Percentiles rank a stretch among this genome's conserved stretches.
Evolutionary conservation across 2,329 filamentous ascomycete genomes (phyloP).

Genomic region (Fusarium multiceps): DNA sequence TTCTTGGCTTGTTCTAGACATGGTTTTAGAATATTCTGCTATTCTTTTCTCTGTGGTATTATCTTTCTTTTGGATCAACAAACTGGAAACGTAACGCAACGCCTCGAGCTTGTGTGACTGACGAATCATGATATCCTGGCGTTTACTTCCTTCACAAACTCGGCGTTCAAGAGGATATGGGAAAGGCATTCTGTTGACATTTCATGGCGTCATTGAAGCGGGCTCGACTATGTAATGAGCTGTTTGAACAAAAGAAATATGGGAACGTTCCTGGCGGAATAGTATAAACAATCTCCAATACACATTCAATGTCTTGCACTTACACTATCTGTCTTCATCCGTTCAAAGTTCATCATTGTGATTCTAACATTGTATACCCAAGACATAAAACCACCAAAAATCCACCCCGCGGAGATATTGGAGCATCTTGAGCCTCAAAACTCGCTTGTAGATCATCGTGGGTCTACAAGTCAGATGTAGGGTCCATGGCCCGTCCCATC

Average conservation of each 20-base stretch:
- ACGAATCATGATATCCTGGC: constrained; percentile 46
- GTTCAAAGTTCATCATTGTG: neutral
- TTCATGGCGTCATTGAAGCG: constrained; percentile 32
- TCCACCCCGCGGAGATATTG: neutral
- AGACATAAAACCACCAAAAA: neutral
- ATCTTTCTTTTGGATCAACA: constrained; percentile 25
- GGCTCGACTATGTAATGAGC: constrained; percentile 23
- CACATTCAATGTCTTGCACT: constrained; percentile 34
- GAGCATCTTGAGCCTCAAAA: neutral
- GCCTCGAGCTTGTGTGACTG: constrained; percentile 40
- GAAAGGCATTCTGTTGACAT: constrained; percentile 15
- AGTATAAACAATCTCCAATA: constrained; percentile 44
- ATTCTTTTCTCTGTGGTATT: constrained; percentile 16
- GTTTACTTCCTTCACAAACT: constrained; percentile 30
- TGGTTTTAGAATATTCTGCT: constrained; percentile 4
- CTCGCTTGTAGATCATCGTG: constrained; percentile 24
- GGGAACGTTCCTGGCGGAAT: constrained; percentile 32
- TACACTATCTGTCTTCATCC: neutral
- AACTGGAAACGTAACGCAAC: constrained; percentile 19
- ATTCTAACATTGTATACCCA: neutral
- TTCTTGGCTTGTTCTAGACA: neutral
- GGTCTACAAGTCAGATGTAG: constrained; percentile 20
- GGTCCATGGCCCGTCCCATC: constrained; percentile 3
- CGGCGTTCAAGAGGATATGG: constrained; percentile 4
- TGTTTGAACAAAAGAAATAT: constrained; percentile 32